These are phyloP conservation scores for Pseudopediastrum boryanum DNA, from an alignment of 139 green algal species.

Conservation along the genomic window DNA sequence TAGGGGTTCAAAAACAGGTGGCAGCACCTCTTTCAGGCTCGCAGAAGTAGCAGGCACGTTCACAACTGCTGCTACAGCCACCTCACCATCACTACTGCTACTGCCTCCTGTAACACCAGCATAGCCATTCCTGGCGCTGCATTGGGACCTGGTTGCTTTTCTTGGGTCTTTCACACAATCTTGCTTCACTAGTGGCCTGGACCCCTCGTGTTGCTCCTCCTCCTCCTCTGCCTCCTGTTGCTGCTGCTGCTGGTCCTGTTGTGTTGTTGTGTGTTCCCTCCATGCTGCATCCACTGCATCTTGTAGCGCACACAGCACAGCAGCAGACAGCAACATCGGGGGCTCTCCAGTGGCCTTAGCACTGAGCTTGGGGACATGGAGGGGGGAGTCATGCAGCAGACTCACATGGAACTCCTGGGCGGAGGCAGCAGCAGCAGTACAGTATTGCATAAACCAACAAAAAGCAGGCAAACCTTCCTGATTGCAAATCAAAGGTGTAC, in stretches of 20 bases:
- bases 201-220: no score
- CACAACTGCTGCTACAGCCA: background rate
- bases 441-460: background rate
- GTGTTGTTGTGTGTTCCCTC: no score
- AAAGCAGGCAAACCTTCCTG: background rate
- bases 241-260: background rate
- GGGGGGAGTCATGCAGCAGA: constrained; percentile 8
- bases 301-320: constrained; percentile 27
- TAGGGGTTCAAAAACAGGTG: no score
- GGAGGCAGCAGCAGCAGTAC: background rate
- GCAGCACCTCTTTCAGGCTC: constrained; percentile 18
- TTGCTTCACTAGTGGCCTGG: background rate
- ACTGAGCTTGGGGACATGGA: constrained; percentile 19
- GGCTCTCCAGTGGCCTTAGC: constrained; percentile 30
- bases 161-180: background rate
- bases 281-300: constrained; percentile 29
- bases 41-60: constrained; percentile 21
- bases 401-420: constrained; percentile 11
- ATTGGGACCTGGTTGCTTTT: background rate
- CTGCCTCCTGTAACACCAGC: background rate
- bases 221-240: background rate
- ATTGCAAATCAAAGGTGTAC: no score
- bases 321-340: constrained; percentile 22
- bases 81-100: background rate
- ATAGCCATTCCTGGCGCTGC: background rate